Evolutionary conservation across 2,329 filamentous ascomycete genomes (phyloP).

Genomic region (Zasmidium citrigriseum): DNA sequence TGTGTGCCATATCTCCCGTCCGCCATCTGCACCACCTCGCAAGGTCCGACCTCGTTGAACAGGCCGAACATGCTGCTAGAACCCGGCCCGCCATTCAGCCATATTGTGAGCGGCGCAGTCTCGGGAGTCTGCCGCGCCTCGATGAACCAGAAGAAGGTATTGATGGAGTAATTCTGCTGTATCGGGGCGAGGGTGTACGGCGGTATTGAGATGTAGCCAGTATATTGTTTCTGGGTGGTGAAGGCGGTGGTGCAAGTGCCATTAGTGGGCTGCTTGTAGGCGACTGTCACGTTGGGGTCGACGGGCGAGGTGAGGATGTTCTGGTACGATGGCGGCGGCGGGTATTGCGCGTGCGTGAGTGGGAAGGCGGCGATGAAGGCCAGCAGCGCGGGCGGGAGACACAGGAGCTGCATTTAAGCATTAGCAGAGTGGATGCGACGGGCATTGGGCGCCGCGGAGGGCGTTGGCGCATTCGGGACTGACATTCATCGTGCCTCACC

Average conservation of each 20-base stretch:
- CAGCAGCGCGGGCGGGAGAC: slow-evolving; percentile 29
- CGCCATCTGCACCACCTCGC: slow-evolving; percentile 43
- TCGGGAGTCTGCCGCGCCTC: slow-evolving; percentile 53
- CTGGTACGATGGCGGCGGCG: slow-evolving; percentile 40
- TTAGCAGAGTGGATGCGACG: background rate
- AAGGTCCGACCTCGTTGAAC: slow-evolving; percentile 60
- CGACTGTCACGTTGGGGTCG: slow-evolving; percentile 64
- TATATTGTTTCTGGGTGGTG: slow-evolving; percentile 66
- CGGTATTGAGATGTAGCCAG: slow-evolving; percentile 65
- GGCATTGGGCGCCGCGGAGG: no score
- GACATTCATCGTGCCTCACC: background rate
- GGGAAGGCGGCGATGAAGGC: slow-evolving; percentile 24
- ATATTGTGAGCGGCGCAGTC: slow-evolving; percentile 59
- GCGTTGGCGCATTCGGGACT: background rate
- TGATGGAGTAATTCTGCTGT: slow-evolving; percentile 59
- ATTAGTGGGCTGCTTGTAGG: slow-evolving; percentile 63
- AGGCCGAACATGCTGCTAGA: slow-evolving; percentile 65
- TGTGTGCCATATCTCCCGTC: slow-evolving; percentile 42
- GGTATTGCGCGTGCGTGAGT: slow-evolving; percentile 39
- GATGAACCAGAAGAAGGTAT: slow-evolving; percentile 67
- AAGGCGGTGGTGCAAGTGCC: slow-evolving; percentile 68
- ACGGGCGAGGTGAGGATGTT: slow-evolving; percentile 64
- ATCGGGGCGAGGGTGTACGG: slow-evolving; percentile 49
- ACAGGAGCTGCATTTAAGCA: slow-evolving; percentile 15
- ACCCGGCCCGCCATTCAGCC: slow-evolving; percentile 69